Conservation (phyloP, 1,139 yeast genomes). For the Insectozyma bohioensis region DNA sequence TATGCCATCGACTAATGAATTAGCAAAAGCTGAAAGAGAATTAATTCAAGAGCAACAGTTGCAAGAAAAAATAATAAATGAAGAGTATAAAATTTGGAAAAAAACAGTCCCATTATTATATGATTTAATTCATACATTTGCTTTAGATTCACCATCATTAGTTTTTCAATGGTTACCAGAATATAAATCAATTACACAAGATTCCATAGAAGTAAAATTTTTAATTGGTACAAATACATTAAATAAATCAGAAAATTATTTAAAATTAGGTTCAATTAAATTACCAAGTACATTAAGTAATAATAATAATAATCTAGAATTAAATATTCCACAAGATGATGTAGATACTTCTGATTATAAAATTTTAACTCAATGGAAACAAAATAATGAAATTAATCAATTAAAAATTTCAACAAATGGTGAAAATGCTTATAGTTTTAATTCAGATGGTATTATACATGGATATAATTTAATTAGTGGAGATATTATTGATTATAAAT, state of each 20-base stretch:
- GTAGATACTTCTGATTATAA: slow-evolving; percentile 30
- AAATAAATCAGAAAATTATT: slow-evolving; percentile 37
- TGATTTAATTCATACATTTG: slow-evolving; percentile 70
- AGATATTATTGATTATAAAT: slow-evolving; percentile 43
- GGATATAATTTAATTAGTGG: slow-evolving; percentile 33
- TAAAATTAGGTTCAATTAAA: slow-evolving; percentile 46
- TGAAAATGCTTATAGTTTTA: slow-evolving; percentile 46
- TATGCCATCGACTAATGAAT: slow-evolving; percentile 13
- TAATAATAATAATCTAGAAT: slow-evolving; percentile 24
- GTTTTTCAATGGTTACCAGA: slow-evolving; percentile 51
- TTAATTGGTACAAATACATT: slow-evolving; percentile 51
- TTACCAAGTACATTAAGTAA: slow-evolving; percentile 49
- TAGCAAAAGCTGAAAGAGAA: slow-evolving; percentile 29
- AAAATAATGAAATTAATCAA: slow-evolving; percentile 54
- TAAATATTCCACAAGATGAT: slow-evolving; percentile 19
- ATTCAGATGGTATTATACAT: slow-evolving; percentile 49
- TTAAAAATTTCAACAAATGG: slow-evolving; percentile 38
- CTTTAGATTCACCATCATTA: slow-evolving; percentile 62
- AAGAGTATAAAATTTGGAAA: slow-evolving; percentile 92
- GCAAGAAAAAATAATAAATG: slow-evolving; percentile 53
- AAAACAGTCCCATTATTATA: slow-evolving; percentile 90
- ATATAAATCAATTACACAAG: slow-evolving; percentile 27
- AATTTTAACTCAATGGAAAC: slow-evolving; percentile 47
- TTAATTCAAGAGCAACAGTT: slow-evolving; percentile 45
- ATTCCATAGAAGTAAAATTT: slow-evolving; percentile 39